Percentiles rank a stretch among this genome's conserved stretches.
These are phyloP conservation scores for Hypoxylon sp. DNA, from an alignment of 2,329 filamentous ascomycete species.

Conservation along the genomic window DNA sequence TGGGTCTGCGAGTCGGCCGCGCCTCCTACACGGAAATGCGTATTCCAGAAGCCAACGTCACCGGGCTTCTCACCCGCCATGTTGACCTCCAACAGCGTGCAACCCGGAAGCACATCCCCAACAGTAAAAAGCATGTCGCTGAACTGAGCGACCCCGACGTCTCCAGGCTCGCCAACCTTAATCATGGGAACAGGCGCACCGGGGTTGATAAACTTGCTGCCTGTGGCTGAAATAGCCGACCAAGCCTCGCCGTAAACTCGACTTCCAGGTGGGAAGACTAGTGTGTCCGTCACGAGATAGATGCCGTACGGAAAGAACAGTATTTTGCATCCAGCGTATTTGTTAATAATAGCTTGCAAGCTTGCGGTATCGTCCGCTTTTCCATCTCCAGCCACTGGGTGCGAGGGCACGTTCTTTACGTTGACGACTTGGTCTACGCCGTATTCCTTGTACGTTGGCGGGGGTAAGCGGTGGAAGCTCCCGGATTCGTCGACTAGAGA, in stretches of 20 bases:
- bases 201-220: constrained; percentile 61
- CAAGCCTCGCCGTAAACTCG: constrained; percentile 70
- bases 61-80: constrained; percentile 62
- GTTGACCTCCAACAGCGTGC: constrained; percentile 64
- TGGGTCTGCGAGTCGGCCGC: constrained; percentile 58
- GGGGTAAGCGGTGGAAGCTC: constrained; percentile 59
- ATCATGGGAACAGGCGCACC: constrained; percentile 38
- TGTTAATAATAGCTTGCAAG: constrained; percentile 54
- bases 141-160: constrained; percentile 66
- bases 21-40: constrained; percentile 63
- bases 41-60: constrained; percentile 67
- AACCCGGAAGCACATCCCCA: constrained; percentile 60
- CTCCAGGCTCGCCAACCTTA: constrained; percentile 64
- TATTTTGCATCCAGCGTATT: constrained; percentile 56
- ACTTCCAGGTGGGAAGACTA: constrained; percentile 64
- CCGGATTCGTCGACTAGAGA: constrained; percentile 51
- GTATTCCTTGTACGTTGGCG: constrained; percentile 62
- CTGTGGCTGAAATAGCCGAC: constrained; percentile 65
- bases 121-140: constrained; percentile 68
- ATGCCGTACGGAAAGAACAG: constrained; percentile 61
- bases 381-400: constrained; percentile 60
- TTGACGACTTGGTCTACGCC: constrained; percentile 60
- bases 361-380: constrained; percentile 54
- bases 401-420: constrained; percentile 60
- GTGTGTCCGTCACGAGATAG: constrained; percentile 63